A percentile compares a stretch with the other conserved stretches of the same genome.
phyloP scores from a whole-genome alignment of 2,329 filamentous ascomycete genomes.

The Colletotrichum viniferum region DNA sequence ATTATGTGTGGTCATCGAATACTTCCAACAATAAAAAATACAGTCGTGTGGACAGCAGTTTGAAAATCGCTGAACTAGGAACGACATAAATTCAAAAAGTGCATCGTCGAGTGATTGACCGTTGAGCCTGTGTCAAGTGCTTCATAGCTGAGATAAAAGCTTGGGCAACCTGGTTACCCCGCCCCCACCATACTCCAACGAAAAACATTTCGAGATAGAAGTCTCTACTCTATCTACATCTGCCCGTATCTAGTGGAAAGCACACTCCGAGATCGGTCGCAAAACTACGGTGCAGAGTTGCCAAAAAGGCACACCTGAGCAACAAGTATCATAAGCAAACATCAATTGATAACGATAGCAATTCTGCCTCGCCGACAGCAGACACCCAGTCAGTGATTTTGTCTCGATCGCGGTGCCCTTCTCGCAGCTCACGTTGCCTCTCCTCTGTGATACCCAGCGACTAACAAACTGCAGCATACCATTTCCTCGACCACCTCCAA shows the following conservation, averaged over 20 bases:
- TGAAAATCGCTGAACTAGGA: neutral
- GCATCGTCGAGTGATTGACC: neutral
- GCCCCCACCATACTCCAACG: slow-evolving; percentile 19
- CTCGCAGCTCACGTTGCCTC: neutral
- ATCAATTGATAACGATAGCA: neutral
- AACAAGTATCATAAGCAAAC: neutral
- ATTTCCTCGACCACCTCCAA: neutral
- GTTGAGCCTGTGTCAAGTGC: neutral
- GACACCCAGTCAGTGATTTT: neutral
- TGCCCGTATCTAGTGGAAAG: neutral
- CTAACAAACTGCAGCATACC: neutral
- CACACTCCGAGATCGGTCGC: neutral
- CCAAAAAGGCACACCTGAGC: neutral
- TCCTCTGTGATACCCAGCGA: neutral
- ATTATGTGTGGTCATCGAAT: neutral
- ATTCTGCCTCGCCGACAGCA: neutral
- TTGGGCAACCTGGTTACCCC: slow-evolving; percentile 18
- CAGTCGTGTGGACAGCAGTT: neutral
- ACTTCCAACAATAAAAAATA: neutral
- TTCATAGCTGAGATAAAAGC: neutral
- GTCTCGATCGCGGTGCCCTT: neutral
- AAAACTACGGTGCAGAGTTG: neutral
- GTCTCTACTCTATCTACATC: neutral
- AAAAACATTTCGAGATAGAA: slow-evolving; percentile 18
- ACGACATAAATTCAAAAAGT: neutral